Evolutionary conservation across 257 asterid species (phyloP).

Genomic region (Dorcoceras hygrometricum): DNA sequence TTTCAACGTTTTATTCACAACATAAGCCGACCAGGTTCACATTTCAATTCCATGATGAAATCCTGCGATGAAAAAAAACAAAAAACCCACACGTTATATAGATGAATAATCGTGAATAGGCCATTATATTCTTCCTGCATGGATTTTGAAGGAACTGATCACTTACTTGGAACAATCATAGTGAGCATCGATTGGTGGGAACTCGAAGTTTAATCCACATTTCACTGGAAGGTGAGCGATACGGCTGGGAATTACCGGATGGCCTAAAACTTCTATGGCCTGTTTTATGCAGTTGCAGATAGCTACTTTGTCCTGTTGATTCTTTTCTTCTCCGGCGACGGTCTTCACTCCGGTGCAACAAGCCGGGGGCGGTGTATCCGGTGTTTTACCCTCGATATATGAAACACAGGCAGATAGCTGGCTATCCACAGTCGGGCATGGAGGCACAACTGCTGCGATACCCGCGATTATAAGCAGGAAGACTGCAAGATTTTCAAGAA

Average conservation of each 20-base stretch:
- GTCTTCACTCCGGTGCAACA: constrained; percentile 11
- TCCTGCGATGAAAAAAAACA: background rate
- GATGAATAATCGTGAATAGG: no score
- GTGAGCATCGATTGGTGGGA: constrained; percentile 5
- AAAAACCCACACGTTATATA: no score
- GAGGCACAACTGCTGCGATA: background rate
- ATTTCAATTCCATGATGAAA: background rate
- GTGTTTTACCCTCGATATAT: background rate
- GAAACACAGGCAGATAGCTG: background rate
- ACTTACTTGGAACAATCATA: constrained; percentile 11
- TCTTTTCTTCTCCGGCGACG: background rate
- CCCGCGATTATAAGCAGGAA: background rate
- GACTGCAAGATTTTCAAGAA: background rate
- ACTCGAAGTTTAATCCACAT: background rate
- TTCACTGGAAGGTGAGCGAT: background rate
- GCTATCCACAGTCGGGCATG: background rate
- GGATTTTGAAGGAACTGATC: background rate
- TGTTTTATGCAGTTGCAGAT: constrained; percentile 17
- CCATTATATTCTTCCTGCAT: no score
- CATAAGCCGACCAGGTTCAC: background rate
- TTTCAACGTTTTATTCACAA: background rate
- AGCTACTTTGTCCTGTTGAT: background rate
- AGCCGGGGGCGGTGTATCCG: background rate
- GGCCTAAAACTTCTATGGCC: background rate
- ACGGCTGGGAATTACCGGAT: background rate